Evolutionary conservation across 345 rosid genomes (phyloP).

Genomic region (Noccaea caerulescens): DNA sequence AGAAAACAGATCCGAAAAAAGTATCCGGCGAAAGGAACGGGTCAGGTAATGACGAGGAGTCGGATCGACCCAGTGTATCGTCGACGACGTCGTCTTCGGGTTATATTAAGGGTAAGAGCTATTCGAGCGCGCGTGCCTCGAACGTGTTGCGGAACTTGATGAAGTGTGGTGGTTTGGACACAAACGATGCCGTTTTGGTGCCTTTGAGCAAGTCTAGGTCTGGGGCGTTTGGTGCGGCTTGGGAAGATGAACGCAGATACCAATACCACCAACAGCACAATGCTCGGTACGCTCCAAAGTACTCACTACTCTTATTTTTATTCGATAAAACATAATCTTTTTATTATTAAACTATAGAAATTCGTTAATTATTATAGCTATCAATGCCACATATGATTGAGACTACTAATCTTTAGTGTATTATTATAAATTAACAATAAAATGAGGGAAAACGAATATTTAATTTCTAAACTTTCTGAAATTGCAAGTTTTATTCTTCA

Average conservation of each 20-base stretch:
- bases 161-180: conserved; percentile 57
- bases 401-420: conserved; percentile 14
- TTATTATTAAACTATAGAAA: background rate
- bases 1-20: conserved; percentile 17
- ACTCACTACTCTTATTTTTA: background rate
- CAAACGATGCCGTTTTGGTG: conserved; percentile 55
- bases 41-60: conserved; percentile 14
- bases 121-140: conserved; percentile 50
- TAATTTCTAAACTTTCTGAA: too few species aligned
- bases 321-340: background rate
- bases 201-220: conserved; percentile 40
- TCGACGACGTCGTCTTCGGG: conserved; percentile 45
- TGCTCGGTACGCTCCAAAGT: conserved; percentile 44
- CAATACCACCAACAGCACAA: conserved; percentile 48
- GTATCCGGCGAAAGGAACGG: background rate
- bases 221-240: conserved; percentile 38
- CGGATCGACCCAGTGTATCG: conserved; percentile 33
- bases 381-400: conserved; percentile 21
- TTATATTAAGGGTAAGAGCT: conserved; percentile 45
- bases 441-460: too few species aligned
- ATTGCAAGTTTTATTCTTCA: too few species aligned
- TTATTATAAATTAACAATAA: conserved; percentile 3
- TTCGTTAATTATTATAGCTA: conserved; percentile 2
- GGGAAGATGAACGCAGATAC: conserved; percentile 48
- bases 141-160: conserved; percentile 53